Evolutionary conservation across 2,329 filamentous ascomycete genomes (phyloP).

Genomic region (Rosellinia necatrix): DNA sequence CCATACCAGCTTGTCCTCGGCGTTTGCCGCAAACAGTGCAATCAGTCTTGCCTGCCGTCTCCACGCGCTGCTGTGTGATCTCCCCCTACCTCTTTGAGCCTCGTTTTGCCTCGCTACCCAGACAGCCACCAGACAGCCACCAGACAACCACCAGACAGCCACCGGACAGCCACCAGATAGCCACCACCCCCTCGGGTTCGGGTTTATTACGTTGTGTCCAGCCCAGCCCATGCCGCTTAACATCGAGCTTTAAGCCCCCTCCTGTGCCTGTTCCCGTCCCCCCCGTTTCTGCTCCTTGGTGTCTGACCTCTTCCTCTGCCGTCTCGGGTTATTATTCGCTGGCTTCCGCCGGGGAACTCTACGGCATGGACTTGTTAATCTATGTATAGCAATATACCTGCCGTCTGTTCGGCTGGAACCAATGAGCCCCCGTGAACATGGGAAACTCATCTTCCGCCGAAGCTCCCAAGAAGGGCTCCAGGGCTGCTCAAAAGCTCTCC

Average conservation of each 20-base stretch:
- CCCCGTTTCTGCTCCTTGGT: slow-evolving; percentile 24
- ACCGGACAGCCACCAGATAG: no score
- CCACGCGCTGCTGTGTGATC: slow-evolving; percentile 8
- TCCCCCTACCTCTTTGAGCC: slow-evolving; percentile 22
- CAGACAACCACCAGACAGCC: no score
- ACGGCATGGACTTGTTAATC: slow-evolving; percentile 48
- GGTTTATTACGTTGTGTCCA: slow-evolving; percentile 14
- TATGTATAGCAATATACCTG: slow-evolving; percentile 44
- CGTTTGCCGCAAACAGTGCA: slow-evolving; percentile 20
- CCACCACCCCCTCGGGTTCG: no score
- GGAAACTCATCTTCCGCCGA: slow-evolving; percentile 56
- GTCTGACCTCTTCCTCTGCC: slow-evolving; percentile 34
- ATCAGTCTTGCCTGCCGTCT: neutral
- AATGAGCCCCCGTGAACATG: slow-evolving; percentile 45
- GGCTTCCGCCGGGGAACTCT: slow-evolving; percentile 37
- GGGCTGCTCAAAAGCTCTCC: slow-evolving; percentile 54
- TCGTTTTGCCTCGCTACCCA: slow-evolving; percentile 11
- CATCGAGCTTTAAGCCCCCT: slow-evolving; percentile 27
- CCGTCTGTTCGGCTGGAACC: slow-evolving; percentile 37
- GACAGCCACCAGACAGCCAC: no score
- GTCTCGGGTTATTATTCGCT: slow-evolving; percentile 34
- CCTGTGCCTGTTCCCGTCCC: slow-evolving; percentile 12
- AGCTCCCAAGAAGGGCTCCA: slow-evolving; percentile 44
- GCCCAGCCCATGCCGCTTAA: slow-evolving; percentile 30
- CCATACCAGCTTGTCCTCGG: slow-evolving; percentile 11